Base-by-base conservation (phyloP, 2,329 filamentous ascomycete species). In the Hypoxylon sp. region DNA sequence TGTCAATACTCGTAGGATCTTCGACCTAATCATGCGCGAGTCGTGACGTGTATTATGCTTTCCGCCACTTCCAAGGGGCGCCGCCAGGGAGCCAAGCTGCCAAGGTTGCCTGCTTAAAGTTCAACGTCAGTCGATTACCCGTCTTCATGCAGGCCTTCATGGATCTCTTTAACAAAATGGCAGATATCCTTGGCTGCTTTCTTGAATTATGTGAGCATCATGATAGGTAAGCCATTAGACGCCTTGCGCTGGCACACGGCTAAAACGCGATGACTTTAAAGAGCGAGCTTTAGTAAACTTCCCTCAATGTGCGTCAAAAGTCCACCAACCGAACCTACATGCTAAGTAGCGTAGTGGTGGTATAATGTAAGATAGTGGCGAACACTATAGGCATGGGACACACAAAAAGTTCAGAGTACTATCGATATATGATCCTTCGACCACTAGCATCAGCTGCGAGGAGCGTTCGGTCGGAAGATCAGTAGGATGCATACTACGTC, bases 301-400 rank as follows among this genome's bases (percentile, higher is more conserved):
- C 40, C 33, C 53, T 6, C 8, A 25, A 13, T 46, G 8, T 7
- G 53, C 6, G 13, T n/a, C 22, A 44, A 8, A 44, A 11, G 10
- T 2, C 31, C 31, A 17, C 6, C 6, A 8, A 14, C 10, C 11
- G 53, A 56, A 14, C 37, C 13, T 56, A 56, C 25, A 8, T 46
- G 31, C 6, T 33, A 46, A 46, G 13, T 46, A 57, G n/a, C n/a
- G 54, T 33, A 7, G 27, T 8, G 17, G 40, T 46, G n/a, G 30
- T 46, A 57, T 13, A 4, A 44, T 48, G 10, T 22, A 17, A 22
- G 5, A 25, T 22, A 46, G 14, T 56, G 30, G 27, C 10, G 93
- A 50, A 42, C 40, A 42, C n/a, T 20, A 42, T 42, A 20, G 5
- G 31, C 11, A 33, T 8, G 11, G 7, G 2, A 11, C 31, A 33